phyloP scores from a whole-genome alignment of 1,284 basidiomycete genomes.

The Grifola frondosa region DNA sequence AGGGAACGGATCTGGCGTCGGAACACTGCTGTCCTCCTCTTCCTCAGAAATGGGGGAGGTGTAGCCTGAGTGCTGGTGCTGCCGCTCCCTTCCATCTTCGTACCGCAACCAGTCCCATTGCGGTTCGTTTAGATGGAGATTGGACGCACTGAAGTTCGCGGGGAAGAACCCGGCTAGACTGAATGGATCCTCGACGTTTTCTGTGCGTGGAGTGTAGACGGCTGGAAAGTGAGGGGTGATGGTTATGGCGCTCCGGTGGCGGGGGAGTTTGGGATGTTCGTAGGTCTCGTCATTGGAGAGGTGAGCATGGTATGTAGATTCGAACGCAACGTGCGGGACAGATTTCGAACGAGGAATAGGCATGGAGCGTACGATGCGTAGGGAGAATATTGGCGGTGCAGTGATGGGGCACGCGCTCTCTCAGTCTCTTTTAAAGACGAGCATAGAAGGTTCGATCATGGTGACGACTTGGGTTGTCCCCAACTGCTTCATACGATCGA shows the following conservation, averaged over 20 bases:
- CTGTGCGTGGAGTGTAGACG: conserved; percentile 18
- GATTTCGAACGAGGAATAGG: conserved; percentile 31
- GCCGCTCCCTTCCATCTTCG: conserved; percentile 23
- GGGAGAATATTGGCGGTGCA: too few species aligned
- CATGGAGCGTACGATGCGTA: too few species aligned
- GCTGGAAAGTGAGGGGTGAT: conserved; percentile 6
- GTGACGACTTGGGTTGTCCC: too few species aligned
- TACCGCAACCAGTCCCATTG: conserved; percentile 44
- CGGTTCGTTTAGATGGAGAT: conserved; percentile 23
- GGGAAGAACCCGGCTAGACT: conserved; percentile 53
- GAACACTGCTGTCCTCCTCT: conserved; percentile 21
- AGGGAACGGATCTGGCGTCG: conserved; percentile 23
- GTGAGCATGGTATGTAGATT: conserved; percentile 7
- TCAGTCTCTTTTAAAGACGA: too few species aligned
- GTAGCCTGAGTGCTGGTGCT: conserved; percentile 17
- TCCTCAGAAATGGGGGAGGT: conserved; percentile 26
- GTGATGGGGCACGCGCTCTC: too few species aligned
- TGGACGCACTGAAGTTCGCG: conserved; percentile 26
- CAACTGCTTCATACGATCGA: too few species aligned
- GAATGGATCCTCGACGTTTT: conserved; percentile 48
- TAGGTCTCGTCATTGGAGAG: conserved; percentile 7
- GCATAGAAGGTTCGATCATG: too few species aligned
- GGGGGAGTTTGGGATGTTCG: conserved; percentile 17
- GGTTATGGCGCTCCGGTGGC: conserved; percentile 23
- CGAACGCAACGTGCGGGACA: conserved; percentile 21